Evolutionary conservation across 1,139 yeast genomes (phyloP).

Genomic region (Lodderomyces margitis): DNA sequence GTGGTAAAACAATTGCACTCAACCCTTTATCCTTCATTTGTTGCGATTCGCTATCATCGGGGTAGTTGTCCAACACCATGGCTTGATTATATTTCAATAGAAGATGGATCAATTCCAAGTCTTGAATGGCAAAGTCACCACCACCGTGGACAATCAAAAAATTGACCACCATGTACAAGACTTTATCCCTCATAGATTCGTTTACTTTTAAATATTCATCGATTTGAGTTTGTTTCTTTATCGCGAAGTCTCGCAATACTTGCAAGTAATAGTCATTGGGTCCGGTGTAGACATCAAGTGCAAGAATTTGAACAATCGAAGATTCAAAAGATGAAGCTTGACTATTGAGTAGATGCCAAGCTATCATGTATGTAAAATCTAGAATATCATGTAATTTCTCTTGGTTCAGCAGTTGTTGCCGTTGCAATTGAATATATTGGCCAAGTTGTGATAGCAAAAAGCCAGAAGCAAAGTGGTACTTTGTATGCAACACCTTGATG

Average conservation of each 20-base stretch:
- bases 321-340: not conserved
- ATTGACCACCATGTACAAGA: constrained; percentile 15
- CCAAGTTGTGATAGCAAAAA: not conserved
- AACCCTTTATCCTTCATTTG: not conserved
- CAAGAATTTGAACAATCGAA: not conserved
- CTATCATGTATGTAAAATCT: not conserved
- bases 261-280: constrained; percentile 1
- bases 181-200: not conserved
- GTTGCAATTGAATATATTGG: not conserved
- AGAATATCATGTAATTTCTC: not conserved
- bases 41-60: constrained; percentile 3
- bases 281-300: not conserved
- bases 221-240: not conserved
- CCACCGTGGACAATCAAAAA: constrained; percentile 22
- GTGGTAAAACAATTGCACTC: constrained; percentile 12
- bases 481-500: not conserved
- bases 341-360: not conserved
- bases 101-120: constrained; percentile 21
- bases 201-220: not conserved
- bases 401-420: not conserved
- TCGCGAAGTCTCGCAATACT: not conserved
- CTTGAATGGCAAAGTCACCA: constrained; percentile 17
- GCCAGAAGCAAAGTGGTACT: not conserved
- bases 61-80: constrained; percentile 13
- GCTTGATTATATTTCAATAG: constrained; percentile 10